phyloP scores from a whole-genome alignment of 768 basidiomycete species.

The Tricholoma matsutake region DNA sequence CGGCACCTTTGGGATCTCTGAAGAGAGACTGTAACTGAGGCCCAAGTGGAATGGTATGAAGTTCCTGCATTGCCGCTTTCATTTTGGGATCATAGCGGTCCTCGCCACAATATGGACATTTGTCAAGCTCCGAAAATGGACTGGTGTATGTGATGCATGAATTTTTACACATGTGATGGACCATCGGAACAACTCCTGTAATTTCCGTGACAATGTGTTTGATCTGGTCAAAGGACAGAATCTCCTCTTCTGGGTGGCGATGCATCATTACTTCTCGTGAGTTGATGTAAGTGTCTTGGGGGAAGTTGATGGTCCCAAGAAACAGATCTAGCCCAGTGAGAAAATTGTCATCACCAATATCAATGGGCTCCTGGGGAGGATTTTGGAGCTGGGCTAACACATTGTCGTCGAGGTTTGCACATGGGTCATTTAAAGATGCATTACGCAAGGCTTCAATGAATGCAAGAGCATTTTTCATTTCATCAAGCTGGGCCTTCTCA shows the following conservation, averaged over 20 bases:
- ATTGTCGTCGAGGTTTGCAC: constrained; percentile 1
- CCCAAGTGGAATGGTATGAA: too few relatives aligned
- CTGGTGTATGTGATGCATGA: constrained; percentile 40
- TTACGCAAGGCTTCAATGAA: constrained; percentile 20
- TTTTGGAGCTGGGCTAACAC: too few relatives aligned
- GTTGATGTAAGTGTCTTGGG: too few relatives aligned
- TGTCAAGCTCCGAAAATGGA: constrained; percentile 24
- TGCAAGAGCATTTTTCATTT: constrained; percentile 14
- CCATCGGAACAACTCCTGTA: constrained; percentile 34
- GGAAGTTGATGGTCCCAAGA: too few relatives aligned
- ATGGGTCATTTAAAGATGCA: constrained; percentile 24
- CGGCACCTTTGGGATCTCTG: too few relatives aligned
- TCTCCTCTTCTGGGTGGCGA: constrained; percentile 17
- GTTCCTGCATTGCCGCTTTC: too few relatives aligned
- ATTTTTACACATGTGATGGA: constrained; percentile 41
- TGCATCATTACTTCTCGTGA: constrained; percentile 15
- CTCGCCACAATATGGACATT: constrained; percentile 39
- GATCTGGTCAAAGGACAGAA: constrained; percentile 29
- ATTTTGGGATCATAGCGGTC: constrained; percentile 30
- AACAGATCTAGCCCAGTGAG: too few relatives aligned
- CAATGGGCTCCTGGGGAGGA: too few relatives aligned
- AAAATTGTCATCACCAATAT: too few relatives aligned
- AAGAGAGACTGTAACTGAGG: too few relatives aligned
- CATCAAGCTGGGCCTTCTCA: constrained; percentile 9
- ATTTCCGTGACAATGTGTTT: constrained; percentile 24